Base-by-base conservation (phyloP, 352 stramenopile species). In the Thraustochytrium sp. region DNA sequence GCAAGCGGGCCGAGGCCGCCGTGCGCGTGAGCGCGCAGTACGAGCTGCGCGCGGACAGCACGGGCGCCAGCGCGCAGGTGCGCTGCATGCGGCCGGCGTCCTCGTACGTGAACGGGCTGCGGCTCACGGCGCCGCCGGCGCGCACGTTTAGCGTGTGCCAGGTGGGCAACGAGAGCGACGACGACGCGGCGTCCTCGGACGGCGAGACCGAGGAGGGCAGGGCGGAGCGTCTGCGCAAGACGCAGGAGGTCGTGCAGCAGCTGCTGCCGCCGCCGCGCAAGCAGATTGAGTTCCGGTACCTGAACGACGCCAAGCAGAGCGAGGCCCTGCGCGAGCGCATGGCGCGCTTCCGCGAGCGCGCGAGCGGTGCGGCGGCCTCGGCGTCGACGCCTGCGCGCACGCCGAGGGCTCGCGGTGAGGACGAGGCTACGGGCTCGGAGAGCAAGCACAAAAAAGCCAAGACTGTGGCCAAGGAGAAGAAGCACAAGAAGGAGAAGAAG, bases 401-500 rank as follows among this genome's bases (percentile, higher is more conserved):
- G 49, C 4, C 49, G 11, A 56, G 3, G 49, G 3, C 49, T 29
- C 4, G 11, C 49, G 11, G 11, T 29, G 23, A 56, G 55, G 31
- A 64, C 11, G 34, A 64, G 21, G 31, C 36, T 23, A 64, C 36
- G 55, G 23, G 8, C 34, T 44, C 31, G 31, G 31, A 75, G 26
- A 56, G 31, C 18, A 51, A 80, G 4, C 42, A 80, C 16, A 36
- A 31, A 75, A 34, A 78, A 8, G 40, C 31, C 31, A 80, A 42
- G 34, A 80, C 31, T 3, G 46, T 21, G 23, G 5, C 26, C 46
- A 80, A 64, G 48, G 46, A 80, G n/a, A 48, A 61, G 53, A 80
- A 78, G 40, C 18, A 72, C 9, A 23, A 64, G 36, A 80, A 80
- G 68, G 38, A 80, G 68, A 36, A 75, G n/a, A 75, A 75, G 62